A percentile compares a stretch with the other conserved stretches of the same genome.
Conservation (phyloP, 495 filamentous ascomycete genomes). For the Penicillium egyptiacum region DNA sequence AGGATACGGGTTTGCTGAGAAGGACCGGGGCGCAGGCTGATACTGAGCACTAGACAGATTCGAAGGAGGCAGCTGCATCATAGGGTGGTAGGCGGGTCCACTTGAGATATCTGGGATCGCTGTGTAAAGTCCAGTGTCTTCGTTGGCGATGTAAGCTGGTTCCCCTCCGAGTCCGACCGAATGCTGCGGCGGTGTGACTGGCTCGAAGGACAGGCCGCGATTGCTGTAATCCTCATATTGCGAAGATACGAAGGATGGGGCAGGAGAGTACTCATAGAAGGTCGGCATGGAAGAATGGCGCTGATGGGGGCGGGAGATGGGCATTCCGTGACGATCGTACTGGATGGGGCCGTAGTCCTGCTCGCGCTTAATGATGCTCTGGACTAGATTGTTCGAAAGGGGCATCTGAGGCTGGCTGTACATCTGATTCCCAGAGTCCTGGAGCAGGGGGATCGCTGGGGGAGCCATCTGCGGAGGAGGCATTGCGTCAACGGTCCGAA, state of each 20-base stretch:
- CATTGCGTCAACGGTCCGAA: constrained; percentile 88
- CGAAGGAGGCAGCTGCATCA: constrained; percentile 89
- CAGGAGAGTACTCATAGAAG: constrained; percentile 96
- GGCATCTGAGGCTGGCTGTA: constrained; percentile 61
- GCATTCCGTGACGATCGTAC: constrained; percentile 89
- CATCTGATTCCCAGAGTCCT: constrained; percentile 72
- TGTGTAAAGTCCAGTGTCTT: constrained; percentile 93
- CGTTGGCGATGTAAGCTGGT: constrained; percentile 95
- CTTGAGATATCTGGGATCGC: constrained; percentile 80
- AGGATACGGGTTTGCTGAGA: constrained; percentile 83
- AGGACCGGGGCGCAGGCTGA: constrained; percentile 63
- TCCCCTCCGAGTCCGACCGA: constrained; percentile 73
- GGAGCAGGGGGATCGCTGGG: constrained; percentile 72
- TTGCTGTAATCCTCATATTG: constrained; percentile 97
- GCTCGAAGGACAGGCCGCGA: constrained; percentile 93
- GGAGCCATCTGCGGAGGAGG: constrained; percentile 72
- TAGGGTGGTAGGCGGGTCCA: constrained; percentile 61
- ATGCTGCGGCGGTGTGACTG: constrained; percentile 92
- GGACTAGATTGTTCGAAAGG: constrained; percentile 59
- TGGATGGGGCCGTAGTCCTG: constrained; percentile 72
- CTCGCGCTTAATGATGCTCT: constrained; percentile 78
- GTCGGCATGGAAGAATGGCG: constrained; percentile 96
- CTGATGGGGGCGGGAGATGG: constrained; percentile 76
- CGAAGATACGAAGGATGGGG: constrained; percentile 95
- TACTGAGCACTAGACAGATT: constrained; percentile 78